These are phyloP conservation scores for Odontarrhena argentea DNA, from an alignment of 345 rosid species.

Conservation along the genomic window DNA sequence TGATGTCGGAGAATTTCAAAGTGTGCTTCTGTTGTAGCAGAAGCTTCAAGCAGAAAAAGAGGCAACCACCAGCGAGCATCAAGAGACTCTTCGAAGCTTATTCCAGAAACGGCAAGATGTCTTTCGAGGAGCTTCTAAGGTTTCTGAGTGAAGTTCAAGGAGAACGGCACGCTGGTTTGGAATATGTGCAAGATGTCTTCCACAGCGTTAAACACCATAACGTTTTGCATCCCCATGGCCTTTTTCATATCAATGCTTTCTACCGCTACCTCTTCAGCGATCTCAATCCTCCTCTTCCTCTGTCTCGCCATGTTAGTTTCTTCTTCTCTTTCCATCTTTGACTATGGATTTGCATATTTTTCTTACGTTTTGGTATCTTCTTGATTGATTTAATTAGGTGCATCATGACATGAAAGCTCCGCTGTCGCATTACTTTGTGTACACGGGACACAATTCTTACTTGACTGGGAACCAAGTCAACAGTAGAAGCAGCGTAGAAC, in stretches of 20 bases:
- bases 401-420: slow-evolving; percentile 72
- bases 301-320: slow-evolving; percentile 26
- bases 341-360: neutral
- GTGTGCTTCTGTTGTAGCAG: slow-evolving; percentile 59
- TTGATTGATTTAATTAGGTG: slow-evolving; percentile 49
- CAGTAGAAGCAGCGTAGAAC: slow-evolving; percentile 65
- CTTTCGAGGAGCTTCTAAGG: slow-evolving; percentile 50
- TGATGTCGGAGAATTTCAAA: slow-evolving; percentile 38
- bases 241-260: slow-evolving; percentile 55
- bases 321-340: neutral
- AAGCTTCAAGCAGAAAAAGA: slow-evolving; percentile 66
- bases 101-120: slow-evolving; percentile 57
- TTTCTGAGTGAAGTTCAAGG: slow-evolving; percentile 64
- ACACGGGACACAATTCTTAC: slow-evolving; percentile 89
- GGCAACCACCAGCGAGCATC: slow-evolving; percentile 72
- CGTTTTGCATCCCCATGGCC: slow-evolving; percentile 38
- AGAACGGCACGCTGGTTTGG: slow-evolving; percentile 53
- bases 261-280: slow-evolving; percentile 44
- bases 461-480: slow-evolving; percentile 78
- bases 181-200: slow-evolving; percentile 51
- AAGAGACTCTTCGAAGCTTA: slow-evolving; percentile 50
- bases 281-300: slow-evolving; percentile 49
- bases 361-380: neutral
- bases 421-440: slow-evolving; percentile 74
- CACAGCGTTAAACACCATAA: slow-evolving; percentile 43